Conservation (phyloP, 352 stramenopile genomes). For the Globisporangium splendens region DNA sequence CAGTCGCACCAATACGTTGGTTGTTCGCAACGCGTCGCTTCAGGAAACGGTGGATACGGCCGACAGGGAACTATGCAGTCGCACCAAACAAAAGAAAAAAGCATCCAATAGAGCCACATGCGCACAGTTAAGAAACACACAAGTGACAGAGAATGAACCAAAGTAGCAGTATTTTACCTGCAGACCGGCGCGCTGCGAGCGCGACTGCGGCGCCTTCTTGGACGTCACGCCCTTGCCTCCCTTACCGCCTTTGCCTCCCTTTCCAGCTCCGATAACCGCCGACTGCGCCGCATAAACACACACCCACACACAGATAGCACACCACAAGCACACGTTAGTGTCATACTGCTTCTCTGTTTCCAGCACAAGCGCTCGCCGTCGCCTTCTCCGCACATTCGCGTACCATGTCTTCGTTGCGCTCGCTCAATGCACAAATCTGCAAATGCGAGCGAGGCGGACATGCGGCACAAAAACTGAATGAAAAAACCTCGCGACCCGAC, state of each 20-base stretch:
- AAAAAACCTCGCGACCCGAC: neutral
- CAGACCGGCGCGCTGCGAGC: conserved; percentile 97
- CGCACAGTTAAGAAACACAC: neutral
- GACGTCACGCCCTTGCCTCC: conserved; percentile 98
- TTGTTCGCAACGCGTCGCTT: conserved; percentile 98
- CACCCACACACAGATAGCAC: neutral
- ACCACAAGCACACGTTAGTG: neutral
- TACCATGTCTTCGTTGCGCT: neutral
- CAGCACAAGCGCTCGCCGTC: no score
- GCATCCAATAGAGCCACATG: neutral
- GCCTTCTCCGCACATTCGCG: neutral
- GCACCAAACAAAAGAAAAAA: conserved; percentile 3
- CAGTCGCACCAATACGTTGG: conserved; percentile 98
- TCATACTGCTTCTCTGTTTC: neutral
- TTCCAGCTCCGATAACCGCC: conserved; percentile 89
- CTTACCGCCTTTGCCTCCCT: conserved; percentile 98
- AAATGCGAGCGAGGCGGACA: neutral
- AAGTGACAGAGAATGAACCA: neutral
- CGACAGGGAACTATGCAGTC: conserved; percentile 94
- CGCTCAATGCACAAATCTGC: neutral
- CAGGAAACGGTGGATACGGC: conserved; percentile 99
- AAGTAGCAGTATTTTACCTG: conserved; percentile 56
- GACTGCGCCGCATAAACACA: conserved; percentile 32
- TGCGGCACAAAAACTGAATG: neutral
- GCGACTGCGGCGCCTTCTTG: conserved; percentile 99